Evolutionary conservation across 1,139 yeast species (phyloP), one percentile per base, ranked within the genome.

Genomic region (Nadsonia commutata): DNA sequence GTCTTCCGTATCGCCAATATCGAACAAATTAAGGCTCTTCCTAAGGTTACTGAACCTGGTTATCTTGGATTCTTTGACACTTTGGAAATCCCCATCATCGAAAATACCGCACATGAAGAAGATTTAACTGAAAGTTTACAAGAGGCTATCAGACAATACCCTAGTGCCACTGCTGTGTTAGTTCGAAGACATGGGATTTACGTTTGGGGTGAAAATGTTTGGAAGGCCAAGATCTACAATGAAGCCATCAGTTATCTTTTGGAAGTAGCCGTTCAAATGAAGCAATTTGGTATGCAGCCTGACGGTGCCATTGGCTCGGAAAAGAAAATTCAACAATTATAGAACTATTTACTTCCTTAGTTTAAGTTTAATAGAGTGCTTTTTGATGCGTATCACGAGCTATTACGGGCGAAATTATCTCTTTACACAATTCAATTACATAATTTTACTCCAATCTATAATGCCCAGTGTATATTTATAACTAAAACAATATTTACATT

Each of bases 151-250:
- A 63, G 55, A 20, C 66, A 72, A 18, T 80, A 84, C 52, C 95
- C 96, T 1, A 71, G 74, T 0, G 67, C 94, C 2, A 74, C 86
- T 6, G 96, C 97, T 0, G 88, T 88, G 1, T 68, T 88, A 46
- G 97, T 88, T 6, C 74, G 95, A 60, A 71, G 95, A 57, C 98
- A 88, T 56, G 98, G 98, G 1, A 80, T 88, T 38, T 88, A 80
- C 57, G 95, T 86, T 16, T 88, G 97, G 96, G 97, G 96, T 20
- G 86, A 82, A 53, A 77, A 74, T 20, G 84, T 85, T 11, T 82
- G 94, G 84, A 85, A 86, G 62, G 95, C 96, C 42, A 88, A 88
- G 64, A 76, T 88, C 17, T 80, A 82, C 60, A 85, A 86, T 58
- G 97, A 90, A 62, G 94, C 96, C 31, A 76, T 88, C 51, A 97